Evolutionary conservation across 495 filamentous ascomycete genomes (phyloP).

Genomic region (Annulohypoxylon maeteangense): DNA sequence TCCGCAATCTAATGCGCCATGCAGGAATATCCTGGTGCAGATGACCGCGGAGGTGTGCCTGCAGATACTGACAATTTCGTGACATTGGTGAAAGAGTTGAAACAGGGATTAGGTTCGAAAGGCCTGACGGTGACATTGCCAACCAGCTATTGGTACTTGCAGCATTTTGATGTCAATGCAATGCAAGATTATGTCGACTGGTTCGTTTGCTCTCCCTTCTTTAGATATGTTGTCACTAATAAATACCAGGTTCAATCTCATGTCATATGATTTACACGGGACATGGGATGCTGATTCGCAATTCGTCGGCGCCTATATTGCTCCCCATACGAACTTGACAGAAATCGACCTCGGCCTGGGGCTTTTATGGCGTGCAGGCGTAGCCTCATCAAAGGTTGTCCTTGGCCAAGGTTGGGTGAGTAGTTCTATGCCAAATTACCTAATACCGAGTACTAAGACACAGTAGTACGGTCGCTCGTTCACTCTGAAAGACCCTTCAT

Average conservation of each 20-base stretch:
- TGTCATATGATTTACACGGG: slow-evolving; percentile 61
- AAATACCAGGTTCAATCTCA: slow-evolving; percentile 56
- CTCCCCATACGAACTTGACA: background rate
- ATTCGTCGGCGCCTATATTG: background rate
- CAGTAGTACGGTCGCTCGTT: background rate
- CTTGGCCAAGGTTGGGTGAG: background rate
- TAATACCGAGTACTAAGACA: background rate
- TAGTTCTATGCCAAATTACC: background rate
- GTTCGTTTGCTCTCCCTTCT: slow-evolving; percentile 26
- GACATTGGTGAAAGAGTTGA: slow-evolving; percentile 55
- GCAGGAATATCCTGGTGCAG: slow-evolving; percentile 58
- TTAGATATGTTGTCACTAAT: background rate
- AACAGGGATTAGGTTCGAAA: slow-evolving; percentile 2
- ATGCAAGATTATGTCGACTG: slow-evolving; percentile 58
- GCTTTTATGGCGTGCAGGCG: background rate
- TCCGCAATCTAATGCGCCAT: background rate
- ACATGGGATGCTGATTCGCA: slow-evolving; percentile 14
- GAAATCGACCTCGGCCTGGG: background rate
- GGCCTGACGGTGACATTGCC: slow-evolving; percentile 56
- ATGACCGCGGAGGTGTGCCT: slow-evolving; percentile 51
- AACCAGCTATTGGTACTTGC: slow-evolving; percentile 65
- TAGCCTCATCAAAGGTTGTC: background rate
- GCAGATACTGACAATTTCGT: slow-evolving; percentile 58
- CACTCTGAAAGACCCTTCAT: background rate
- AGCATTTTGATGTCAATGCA: slow-evolving; percentile 59